A percentile compares a stretch with the other conserved stretches of the same genome.
phyloP scores from a whole-genome alignment of 192 early-diverging fungal genomes.

The Gamsiella multidivaricata region DNA sequence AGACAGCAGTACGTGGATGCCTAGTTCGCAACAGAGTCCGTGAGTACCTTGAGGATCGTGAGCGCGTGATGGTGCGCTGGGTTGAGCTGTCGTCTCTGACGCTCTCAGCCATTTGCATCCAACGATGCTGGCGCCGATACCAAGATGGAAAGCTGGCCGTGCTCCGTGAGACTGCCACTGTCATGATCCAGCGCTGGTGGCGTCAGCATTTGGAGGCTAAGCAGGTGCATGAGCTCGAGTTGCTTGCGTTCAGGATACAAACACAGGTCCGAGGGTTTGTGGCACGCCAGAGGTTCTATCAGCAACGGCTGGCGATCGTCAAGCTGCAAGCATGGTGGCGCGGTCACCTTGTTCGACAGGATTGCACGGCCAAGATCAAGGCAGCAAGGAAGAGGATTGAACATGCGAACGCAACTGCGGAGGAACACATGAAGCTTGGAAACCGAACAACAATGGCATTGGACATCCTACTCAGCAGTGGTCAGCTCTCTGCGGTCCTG shows the following conservation, averaged over 20 bases:
- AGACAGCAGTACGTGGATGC: constrained; percentile 32
- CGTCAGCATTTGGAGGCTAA: neutral
- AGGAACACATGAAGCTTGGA: constrained; percentile 59
- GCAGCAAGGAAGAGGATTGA: constrained; percentile 48
- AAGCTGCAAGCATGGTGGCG: constrained; percentile 55
- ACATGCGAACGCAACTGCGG: constrained; percentile 51
- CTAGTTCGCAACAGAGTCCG: constrained; percentile 28
- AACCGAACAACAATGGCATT: constrained; percentile 55
- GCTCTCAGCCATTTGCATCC: constrained; percentile 36
- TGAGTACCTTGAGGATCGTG: constrained; percentile 29
- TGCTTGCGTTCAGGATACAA: constrained; percentile 25
- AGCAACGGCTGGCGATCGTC: constrained; percentile 25
- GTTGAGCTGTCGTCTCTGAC: constrained; percentile 21
- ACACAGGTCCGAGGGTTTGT: constrained; percentile 44
- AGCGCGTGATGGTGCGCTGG: constrained; percentile 29
- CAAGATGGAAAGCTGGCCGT: constrained; percentile 1
- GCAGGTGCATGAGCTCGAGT: constrained; percentile 2
- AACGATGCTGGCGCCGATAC: constrained; percentile 36
- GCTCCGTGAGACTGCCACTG: constrained; percentile 12
- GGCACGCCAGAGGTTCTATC: constrained; percentile 15
- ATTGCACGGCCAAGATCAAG: constrained; percentile 46
- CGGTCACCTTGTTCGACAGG: constrained; percentile 45
- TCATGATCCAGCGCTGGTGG: constrained; percentile 50
- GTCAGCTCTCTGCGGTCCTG: constrained; percentile 55
- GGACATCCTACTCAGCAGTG: constrained; percentile 54